Conservation (phyloP, 2,329 filamentous ascomycete species). For the Aspergillus texensis region DNA sequence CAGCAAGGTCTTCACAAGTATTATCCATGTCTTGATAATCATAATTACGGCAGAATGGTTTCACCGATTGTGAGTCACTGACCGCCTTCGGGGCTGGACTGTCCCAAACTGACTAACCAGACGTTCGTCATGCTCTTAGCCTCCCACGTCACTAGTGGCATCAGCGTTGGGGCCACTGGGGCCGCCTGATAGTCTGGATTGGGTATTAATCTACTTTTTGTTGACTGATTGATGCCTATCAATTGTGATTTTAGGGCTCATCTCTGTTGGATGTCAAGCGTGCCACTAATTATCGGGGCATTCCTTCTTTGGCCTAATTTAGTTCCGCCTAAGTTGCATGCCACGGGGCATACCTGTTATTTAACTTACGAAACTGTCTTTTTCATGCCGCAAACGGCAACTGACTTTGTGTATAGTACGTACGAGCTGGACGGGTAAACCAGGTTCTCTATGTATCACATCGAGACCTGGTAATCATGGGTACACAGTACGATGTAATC, state of each 20-base stretch:
- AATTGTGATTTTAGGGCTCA: neutral
- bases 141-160: conserved; percentile 9
- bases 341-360: neutral
- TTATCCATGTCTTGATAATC: neutral
- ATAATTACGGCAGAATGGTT: conserved; percentile 8
- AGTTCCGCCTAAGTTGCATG: neutral
- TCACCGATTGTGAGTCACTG: conserved; percentile 4
- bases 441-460: neutral
- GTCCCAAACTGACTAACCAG: neutral
- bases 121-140: conserved; percentile 3
- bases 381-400: neutral
- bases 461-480: neutral
- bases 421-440: neutral
- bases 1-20: neutral
- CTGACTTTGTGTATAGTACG: neutral
- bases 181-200: neutral
- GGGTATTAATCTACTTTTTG: conserved; percentile 2
- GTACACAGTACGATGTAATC: neutral
- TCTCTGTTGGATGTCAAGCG: neutral
- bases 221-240: neutral
- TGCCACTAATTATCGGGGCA: neutral
- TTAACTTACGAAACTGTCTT: neutral
- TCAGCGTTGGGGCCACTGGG: neutral
- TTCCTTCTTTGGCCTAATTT: neutral
- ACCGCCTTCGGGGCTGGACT: conserved; percentile 5